Evolutionary conservation across 805 yeast genomes (phyloP), one percentile per base, ranked within the genome.

Genomic region (Saccharomyces eubayanus): DNA sequence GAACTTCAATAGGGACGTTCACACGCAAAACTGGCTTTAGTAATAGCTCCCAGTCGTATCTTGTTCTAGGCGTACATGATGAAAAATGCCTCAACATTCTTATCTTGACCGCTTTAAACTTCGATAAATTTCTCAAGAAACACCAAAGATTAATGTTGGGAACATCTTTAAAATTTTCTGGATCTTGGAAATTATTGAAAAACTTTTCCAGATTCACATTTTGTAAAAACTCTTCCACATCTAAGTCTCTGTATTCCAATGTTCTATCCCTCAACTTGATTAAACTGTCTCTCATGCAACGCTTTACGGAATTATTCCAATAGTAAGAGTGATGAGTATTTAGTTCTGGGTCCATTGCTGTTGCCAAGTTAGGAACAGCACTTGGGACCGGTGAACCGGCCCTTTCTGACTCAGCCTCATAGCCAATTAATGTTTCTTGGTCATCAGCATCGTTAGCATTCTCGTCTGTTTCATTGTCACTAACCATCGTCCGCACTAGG

Each of bases 31-130:
- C 70, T 0, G 75, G 73, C 14, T 58, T 54, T 6, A 74, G 51
- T 11, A 74, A 55, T 8, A 62, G 49, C 46, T 67, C 73, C 77
- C 77, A 74, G 53, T 74, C 77, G 29, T 65, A 59, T 49, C 71
- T 65, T 1, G 69, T 62, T 57, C 77, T 63, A 29, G 70, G 64
- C 6, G 74, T 73, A 54, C 74, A 74, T 30, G 70, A 62, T 28
- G 65, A 59, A 65, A 71, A 72, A 51, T 65, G 69, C 53, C 71
- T 67, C 31, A 73, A 53, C 71, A 72, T 62, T 12, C 68, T 62
- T 45, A 74, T 73, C 51, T 69, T 72, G 10, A 74, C 70, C 9
- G 72, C 62, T 30, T 62, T 57, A 52, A 67, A 73, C n/a, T 56
- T 62, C 2, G 68, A 64, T 31, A 73, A 53, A 0, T 64, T 57